Base-by-base conservation (phyloP, 1,284 basidiomycete genomes). In the Leucoagaricus sp. region DNA sequence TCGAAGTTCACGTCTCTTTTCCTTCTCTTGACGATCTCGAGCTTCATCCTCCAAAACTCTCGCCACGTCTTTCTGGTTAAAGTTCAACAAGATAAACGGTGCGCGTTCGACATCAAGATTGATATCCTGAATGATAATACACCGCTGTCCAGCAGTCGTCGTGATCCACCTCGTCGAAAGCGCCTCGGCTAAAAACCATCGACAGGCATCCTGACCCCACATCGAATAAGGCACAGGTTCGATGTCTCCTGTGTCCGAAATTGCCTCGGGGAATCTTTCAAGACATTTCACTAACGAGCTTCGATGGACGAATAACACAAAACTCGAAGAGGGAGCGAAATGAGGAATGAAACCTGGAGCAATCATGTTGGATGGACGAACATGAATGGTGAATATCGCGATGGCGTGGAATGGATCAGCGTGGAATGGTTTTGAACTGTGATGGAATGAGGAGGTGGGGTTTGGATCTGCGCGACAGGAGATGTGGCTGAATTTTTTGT, bases 101-200 rank as follows among this genome's bases (percentile, higher is more conserved):
- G 60, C 45, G 59, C 15, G 59, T 61, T 7, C 53, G 57, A 2
- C 34, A 52, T 13, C 63, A 55, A 2, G n/a, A 6, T n/a, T 60
- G 49, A 34, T 36, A 10, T 46, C 53, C 34, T 19, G 45, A 53
- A 63, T 66, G 29, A 71, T 58, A 28, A 75, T 75, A 45, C 72
- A 73, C 12, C 81, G 69, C 65, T 79, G 76, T 3, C 81, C 81
- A 17, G 70, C 68, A 3, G 78, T 75, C 4, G 75, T 79, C 42
- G 80, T 82, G 49, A 82, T 80, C 78, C 78, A 82, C 17, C 75
- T 68, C 29, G 69, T 73, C 9, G 74, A 66, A 29, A 71, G 61
- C n/a, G 59, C 58, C 26, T 73, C 72, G 19, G 69, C 64, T 48
- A 73, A 68, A 58, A 79, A 71, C 75, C 77, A 81, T 13, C 79